Conservation (phyloP, 495 filamentous ascomycete genomes). For the Aeminium ludgeri region DNA sequence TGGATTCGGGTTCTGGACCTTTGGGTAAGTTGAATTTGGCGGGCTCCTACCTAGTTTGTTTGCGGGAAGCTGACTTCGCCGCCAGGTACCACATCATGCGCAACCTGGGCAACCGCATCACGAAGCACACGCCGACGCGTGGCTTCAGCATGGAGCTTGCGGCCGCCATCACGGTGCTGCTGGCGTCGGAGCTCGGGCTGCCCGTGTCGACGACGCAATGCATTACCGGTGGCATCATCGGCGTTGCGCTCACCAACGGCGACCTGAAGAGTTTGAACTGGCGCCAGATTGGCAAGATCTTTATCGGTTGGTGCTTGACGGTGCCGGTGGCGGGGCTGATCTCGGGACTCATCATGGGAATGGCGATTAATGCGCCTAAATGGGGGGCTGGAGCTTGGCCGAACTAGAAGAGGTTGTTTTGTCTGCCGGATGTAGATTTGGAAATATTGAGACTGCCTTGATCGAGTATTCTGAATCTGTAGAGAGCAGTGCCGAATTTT, state of each 20-base stretch:
- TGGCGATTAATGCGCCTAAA: slow-evolving; percentile 33
- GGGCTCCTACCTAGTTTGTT: too few relatives aligned
- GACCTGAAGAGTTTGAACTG: slow-evolving; percentile 44
- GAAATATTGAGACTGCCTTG: too few relatives aligned
- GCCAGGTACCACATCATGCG: slow-evolving; percentile 45
- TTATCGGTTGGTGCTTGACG: slow-evolving; percentile 44
- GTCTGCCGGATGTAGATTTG: too few relatives aligned
- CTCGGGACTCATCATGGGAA: slow-evolving; percentile 41
- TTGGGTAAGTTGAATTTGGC: slow-evolving; percentile 23
- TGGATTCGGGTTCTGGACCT: slow-evolving; percentile 39
- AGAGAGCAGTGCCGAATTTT: too few relatives aligned
- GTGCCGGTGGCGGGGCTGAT: slow-evolving; percentile 46
- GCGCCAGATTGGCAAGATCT: slow-evolving; percentile 38
- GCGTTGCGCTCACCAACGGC: slow-evolving; percentile 25
- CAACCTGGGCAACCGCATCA: slow-evolving; percentile 53
- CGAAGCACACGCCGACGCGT: slow-evolving; percentile 45
- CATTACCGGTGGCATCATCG: slow-evolving; percentile 25
- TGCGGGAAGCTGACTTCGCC: too few relatives aligned
- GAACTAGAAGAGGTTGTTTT: too few relatives aligned
- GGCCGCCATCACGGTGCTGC: slow-evolving; percentile 46
- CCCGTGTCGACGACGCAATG: slow-evolving; percentile 30
- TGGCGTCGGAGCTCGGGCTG: slow-evolving; percentile 44
- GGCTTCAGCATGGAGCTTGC: slow-evolving; percentile 51
- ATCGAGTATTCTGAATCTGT: too few relatives aligned
- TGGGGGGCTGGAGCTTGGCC: too few relatives aligned